Base-by-base conservation (phyloP, 306 rosid genomes). In the Inga laurina region DNA sequence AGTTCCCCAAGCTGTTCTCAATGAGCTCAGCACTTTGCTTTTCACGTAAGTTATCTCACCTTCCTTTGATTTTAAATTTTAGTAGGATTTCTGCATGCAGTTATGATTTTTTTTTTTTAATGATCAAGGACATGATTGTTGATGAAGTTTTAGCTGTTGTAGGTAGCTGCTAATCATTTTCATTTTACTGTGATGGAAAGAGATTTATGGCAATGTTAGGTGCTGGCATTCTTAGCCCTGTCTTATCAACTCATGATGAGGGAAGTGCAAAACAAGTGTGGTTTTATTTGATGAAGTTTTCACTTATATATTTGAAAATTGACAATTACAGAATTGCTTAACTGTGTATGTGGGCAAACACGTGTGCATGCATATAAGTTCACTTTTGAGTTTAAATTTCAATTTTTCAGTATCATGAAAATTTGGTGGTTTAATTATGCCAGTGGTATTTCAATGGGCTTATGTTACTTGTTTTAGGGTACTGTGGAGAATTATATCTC, bases 21-120 rank as follows among this genome's bases (percentile, higher is more conserved):
- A 90, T 27, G 94, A 91, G 86, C 92, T 94, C 56, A 89, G 97
- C 86, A 77, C 92, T 61, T 54, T 91, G 89, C 97, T 92, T 57
- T 91, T 91, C 88, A 92, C 83, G 97, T 93, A 83, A 21, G 46
- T 3, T 69, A 18, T 21, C 72, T 75, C 65, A 24, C 18, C 37
- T 8, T 4, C 39, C 19, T 35, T 65, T 30, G 13, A 7, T 8
- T 62, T 49, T 72, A 22, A 52, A 45, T 22, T 12, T 21, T 77
- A 43, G 32, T 73, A 57, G 45, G 24, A 57, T 71, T 75, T 62
- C 14, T 74, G 32, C 32, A 22, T 48, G 15, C 27, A n/a, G 18
- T 64, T 43, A 64, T 59, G 48, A 6, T 45, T 64, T 78, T 21
- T 27, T 27, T 27, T 27, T 27, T 30, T 14, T 45, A 1, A 19